A percentile compares a stretch with the other conserved stretches of the same genome.
These are phyloP conservation scores for Cymbopogon citratus DNA, from an alignment of 176 grass and related monocot genomes.

Conservation along the genomic window DNA sequence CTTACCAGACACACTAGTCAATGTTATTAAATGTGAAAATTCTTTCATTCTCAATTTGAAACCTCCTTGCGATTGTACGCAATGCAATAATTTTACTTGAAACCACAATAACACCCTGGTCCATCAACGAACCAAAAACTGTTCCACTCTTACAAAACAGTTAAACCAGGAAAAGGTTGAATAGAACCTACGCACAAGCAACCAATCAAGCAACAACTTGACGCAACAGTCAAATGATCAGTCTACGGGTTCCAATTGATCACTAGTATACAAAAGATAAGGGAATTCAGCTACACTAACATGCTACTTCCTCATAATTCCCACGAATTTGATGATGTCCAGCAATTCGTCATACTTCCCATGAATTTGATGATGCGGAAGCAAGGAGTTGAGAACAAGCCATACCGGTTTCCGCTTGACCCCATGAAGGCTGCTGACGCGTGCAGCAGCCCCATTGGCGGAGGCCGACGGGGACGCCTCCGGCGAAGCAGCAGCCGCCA, in stretches of 20 bases:
- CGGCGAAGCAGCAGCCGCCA: neutral
- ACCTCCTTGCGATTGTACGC: neutral
- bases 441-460: conserved; percentile 27
- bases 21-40: neutral
- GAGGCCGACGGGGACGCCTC: conserved; percentile 14
- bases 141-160: neutral
- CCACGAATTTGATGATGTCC: neutral
- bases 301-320: neutral
- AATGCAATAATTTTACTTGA: neutral
- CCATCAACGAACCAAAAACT: neutral
- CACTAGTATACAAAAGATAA: neutral
- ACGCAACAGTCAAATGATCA: neutral
- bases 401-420: conserved; percentile 56
- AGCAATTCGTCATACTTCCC: neutral
- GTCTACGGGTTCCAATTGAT: neutral
- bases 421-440: conserved; percentile 38
- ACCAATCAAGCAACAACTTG: neutral
- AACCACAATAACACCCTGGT: neutral
- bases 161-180: neutral
- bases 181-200: neutral
- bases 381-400: conserved; percentile 24
- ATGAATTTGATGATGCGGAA: neutral
- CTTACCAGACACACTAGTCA: neutral
- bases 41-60: neutral
- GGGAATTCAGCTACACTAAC: conserved; percentile 1